Base-by-base conservation (phyloP, 805 yeast species). In the Suhomyces pyralidae region DNA sequence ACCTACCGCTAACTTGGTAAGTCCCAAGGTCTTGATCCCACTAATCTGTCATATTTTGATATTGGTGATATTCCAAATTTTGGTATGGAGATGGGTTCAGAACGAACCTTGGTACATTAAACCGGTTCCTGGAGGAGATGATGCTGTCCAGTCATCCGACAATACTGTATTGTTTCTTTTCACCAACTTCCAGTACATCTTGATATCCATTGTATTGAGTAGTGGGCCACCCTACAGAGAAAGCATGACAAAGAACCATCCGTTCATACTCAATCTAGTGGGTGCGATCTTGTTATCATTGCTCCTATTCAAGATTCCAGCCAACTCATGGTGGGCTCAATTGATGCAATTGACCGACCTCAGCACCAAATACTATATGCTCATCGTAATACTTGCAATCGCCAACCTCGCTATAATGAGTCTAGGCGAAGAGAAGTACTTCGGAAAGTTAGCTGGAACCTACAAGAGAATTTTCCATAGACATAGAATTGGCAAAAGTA, bases 191-290 rank as follows among this genome's bases (percentile, higher is more conserved):
- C 98, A 94, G 73, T 94, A 94, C 68, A 87, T 96, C 47, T 71
- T 90, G 52, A 80, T 84, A 51, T 97, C 97, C 0, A 71, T 90
- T 28, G 82, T 91, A n/a, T 74, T 94, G 54, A 88, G 96, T 17
- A 88, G 82, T 10, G 99, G 99, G 0, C 92, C 94, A 7, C 99
- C 99, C 19, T 94, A 90, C 68, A 79, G 99, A 52, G 86, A 89
- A 63, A 85, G 92, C 1, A 81, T 86, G 59, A 67, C 71, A 25
- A 77, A 83, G 55, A 94, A 87, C 61, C 48, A 58, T 9, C 96
- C 96, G 6, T 93, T 91, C 65, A 73, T 94, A 49, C 40, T 74
- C 1, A 90, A 91, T 49, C 75, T 88, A 42, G 56, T 73, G 0
- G 54, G 73, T 0, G 81, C 96, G 0, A 51, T 79, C 0, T 47